Evolutionary conservation across 805 yeast genomes (phyloP).

Genomic region (Lipomyces sp.): DNA sequence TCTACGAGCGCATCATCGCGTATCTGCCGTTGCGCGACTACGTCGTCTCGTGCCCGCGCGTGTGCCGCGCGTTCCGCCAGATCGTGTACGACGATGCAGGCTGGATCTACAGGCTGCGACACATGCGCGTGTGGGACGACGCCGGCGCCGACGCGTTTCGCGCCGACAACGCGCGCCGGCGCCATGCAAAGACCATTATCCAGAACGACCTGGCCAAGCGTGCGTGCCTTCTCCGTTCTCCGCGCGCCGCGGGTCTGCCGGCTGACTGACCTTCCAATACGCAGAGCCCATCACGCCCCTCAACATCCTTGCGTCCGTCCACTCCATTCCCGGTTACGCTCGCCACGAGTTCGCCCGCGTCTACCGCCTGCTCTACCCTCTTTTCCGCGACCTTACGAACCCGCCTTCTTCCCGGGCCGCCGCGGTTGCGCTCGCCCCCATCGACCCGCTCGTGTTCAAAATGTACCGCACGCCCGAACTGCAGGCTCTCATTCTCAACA

Average conservation of each 20-base stretch:
- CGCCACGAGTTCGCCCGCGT: conserved; percentile 43
- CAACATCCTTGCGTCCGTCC: conserved; percentile 38
- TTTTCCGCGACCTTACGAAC: conserved; percentile 47
- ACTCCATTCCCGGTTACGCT: conserved; percentile 38
- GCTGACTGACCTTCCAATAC: not conserved
- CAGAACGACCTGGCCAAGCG: conserved; percentile 6
- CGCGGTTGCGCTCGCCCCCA: conserved; percentile 43
- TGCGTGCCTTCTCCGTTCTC: not conserved
- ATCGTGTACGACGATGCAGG: conserved; percentile 25
- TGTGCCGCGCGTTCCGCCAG: conserved; percentile 27
- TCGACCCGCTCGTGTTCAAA: conserved; percentile 47
- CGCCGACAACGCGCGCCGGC: conserved; percentile 2
- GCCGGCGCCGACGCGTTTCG: conserved; percentile 24
- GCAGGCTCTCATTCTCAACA: conserved; percentile 48
- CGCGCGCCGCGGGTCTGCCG: not conserved
- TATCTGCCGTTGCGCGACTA: conserved; percentile 21
- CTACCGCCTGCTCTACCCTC: conserved; percentile 42
- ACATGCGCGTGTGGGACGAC: conserved; percentile 38
- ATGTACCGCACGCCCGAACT: conserved; percentile 50
- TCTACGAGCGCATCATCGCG: conserved; percentile 9
- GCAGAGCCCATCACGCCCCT: conserved; percentile 36
- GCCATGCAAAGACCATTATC: conserved; percentile 9
- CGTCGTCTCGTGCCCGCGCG: conserved; percentile 24
- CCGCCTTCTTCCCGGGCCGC: conserved; percentile 30
- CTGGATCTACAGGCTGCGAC: conserved; percentile 24